A percentile compares a stretch with the other conserved stretches of the same genome.
phyloP scores from a whole-genome alignment of 2,329 filamentous ascomycete species.

The Cladosporium phlei region DNA sequence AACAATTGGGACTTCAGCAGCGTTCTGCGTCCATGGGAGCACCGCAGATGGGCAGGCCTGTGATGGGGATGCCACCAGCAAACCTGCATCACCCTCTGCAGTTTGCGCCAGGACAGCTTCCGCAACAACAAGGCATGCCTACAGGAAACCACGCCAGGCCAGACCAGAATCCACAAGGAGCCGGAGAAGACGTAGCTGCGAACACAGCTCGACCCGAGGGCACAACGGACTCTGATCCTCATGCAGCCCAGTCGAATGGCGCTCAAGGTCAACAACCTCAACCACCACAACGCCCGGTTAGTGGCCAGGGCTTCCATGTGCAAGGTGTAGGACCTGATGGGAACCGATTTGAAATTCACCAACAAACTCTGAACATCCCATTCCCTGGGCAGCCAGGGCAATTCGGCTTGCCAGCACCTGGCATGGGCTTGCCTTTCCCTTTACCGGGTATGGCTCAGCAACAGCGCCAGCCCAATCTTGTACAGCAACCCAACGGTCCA shows the following conservation, averaged over 20 bases:
- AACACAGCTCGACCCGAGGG: not conserved
- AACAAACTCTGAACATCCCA: slow-evolving; percentile 22
- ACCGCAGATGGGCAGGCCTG: not conserved
- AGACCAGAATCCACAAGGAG: not conserved
- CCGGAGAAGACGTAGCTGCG: not conserved
- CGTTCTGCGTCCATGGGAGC: slow-evolving; percentile 7
- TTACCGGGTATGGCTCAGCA: slow-evolving; percentile 12
- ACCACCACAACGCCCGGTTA: slow-evolving; percentile 13
- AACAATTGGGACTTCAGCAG: slow-evolving; percentile 14
- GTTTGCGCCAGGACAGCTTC: not conserved
- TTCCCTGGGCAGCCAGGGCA: slow-evolving; percentile 9
- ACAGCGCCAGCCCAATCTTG: not conserved
- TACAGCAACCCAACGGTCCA: slow-evolving; percentile 12
- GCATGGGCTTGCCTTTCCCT: slow-evolving; percentile 13
- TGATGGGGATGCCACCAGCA: not conserved
- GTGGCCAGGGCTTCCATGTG: slow-evolving; percentile 26
- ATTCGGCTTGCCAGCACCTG: slow-evolving; percentile 2
- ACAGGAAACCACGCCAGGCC: not conserved
- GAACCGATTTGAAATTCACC: slow-evolving; percentile 28
- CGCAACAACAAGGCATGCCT: not conserved
- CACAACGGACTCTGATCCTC: not conserved
- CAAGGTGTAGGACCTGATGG: slow-evolving; percentile 27
- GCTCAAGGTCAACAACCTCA: not conserved
- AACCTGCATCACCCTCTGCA: not conserved
- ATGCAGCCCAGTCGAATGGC: not conserved